Evolutionary conservation across 148 eudicot species (phyloP), one percentile per base, ranked within the genome.

Genomic region (Chenopodium quinoa): DNA sequence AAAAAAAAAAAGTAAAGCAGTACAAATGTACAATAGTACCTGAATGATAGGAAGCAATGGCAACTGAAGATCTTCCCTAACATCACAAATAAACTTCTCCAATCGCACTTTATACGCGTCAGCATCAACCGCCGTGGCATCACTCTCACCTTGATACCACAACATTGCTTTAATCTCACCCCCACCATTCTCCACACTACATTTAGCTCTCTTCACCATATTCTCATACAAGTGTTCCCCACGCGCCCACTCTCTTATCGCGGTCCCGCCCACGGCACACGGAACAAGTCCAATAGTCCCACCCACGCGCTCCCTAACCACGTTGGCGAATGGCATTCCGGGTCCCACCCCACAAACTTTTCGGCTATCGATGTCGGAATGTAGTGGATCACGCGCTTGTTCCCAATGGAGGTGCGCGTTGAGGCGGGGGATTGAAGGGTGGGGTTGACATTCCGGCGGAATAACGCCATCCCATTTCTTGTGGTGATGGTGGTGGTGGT

Each of bases 101-200:
- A 94, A 84, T 11, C 81, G 85, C 27, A 40, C 92, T 82, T 83
- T 84, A 75, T 91, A 94, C 34, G 79, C 70, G 20, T 76, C 87
- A 12, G 89, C 97, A 73, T 89, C 92, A 6, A 78, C 66, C 79
- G 71, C 77, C 20, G 82, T 56, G 11, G 95, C 75, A 29, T 93
- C 97, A 66, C 93, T 92, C 88, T 94, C 98, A 23, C 98, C 98
- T 72, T 94, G 97, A 20, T 88, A 94, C 98, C 98, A 94, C 82
- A 94, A 80, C 92, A 94, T 2, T 79, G 89, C 97, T 86, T 84
- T 90, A 31, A 94, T 85, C 85, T 88, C 93, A 10, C 90, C 93
- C 4, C 77, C 86, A 34, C 80, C 84, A 32, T 72, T 86, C 16
- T 17, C 82, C 77, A n/a, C 81, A 73, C 19, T 90, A n/a, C 82